Evolutionary conservation across 768 basidiomycete species (phyloP).

Genomic region (Chiua virens): DNA sequence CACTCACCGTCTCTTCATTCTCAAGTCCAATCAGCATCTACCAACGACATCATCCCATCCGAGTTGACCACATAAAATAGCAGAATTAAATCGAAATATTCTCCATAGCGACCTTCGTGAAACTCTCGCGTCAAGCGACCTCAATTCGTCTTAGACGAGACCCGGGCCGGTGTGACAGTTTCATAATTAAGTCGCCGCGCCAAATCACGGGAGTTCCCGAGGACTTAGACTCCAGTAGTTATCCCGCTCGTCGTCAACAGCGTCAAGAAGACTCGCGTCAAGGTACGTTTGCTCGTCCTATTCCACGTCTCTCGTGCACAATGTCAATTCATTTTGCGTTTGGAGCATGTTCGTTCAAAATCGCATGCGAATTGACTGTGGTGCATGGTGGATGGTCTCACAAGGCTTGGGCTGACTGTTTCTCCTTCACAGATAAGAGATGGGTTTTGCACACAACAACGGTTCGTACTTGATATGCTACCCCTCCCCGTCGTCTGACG

Average conservation of each 20-base stretch:
- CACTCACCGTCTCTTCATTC: no score
- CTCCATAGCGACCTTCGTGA: no score
- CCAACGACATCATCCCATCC: no score
- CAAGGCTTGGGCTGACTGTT: conserved; percentile 17
- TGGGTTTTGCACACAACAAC: conserved; percentile 40
- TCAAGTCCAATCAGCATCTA: no score
- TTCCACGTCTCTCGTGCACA: not conserved
- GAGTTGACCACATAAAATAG: no score
- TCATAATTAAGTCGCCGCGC: conserved; percentile 29
- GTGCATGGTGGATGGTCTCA: conserved; percentile 22
- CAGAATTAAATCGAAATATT: no score
- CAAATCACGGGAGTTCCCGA: conserved; percentile 30
- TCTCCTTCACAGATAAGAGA: conserved; percentile 27
- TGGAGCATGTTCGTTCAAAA: not conserved
- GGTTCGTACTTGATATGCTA: conserved; percentile 29
- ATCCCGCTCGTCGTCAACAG: conserved; percentile 22
- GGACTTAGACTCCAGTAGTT: not conserved
- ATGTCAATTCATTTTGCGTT: not conserved
- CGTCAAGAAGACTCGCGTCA: conserved; percentile 33
- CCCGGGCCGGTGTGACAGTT: no score
- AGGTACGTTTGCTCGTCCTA: conserved; percentile 27
- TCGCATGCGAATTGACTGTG: not conserved
- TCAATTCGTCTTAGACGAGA: no score
- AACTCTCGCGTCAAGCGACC: no score
- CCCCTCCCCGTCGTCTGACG: conserved; percentile 18